Conservation (phyloP, 306 rosid genomes). For the Prunus davidiana region DNA sequence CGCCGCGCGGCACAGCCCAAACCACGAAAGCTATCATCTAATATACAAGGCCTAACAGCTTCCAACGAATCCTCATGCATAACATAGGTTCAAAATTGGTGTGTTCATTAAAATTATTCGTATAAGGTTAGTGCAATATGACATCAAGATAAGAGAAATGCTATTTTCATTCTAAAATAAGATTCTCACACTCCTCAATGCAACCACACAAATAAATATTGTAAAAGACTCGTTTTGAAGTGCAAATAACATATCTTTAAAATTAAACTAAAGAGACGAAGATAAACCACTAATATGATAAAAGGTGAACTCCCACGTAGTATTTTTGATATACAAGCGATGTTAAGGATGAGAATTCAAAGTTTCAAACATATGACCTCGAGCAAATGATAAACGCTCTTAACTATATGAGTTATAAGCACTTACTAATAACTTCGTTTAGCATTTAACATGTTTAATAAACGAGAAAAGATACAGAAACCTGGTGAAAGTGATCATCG, state of each 20-base stretch:
- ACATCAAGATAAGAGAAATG: not conserved
- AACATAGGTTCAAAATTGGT: not conserved
- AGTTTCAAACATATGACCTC: too few species aligned
- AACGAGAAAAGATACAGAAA: too few species aligned
- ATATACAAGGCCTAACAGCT: not conserved
- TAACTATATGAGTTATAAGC: too few species aligned
- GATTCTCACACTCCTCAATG: too few species aligned
- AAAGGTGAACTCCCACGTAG: too few species aligned
- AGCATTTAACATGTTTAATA: too few species aligned
- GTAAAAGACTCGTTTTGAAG: not conserved
- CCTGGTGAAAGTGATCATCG: not conserved
- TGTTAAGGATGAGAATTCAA: too few species aligned
- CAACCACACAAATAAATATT: too few species aligned
- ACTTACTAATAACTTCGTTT: too few species aligned
- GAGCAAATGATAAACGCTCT: too few species aligned
- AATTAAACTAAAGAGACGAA: too few species aligned
- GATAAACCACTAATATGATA: not conserved
- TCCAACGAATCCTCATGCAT: not conserved
- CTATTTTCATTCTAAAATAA: not conserved
- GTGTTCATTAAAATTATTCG: not conserved
- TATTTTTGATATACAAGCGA: not conserved
- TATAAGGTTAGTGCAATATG: not conserved
- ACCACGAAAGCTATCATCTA: not conserved
- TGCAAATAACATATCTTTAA: not conserved
- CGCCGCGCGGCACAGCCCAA: too few species aligned